Conservation (phyloP, 2,329 filamentous ascomycete genomes). For the Colletotrichum sp. region DNA sequence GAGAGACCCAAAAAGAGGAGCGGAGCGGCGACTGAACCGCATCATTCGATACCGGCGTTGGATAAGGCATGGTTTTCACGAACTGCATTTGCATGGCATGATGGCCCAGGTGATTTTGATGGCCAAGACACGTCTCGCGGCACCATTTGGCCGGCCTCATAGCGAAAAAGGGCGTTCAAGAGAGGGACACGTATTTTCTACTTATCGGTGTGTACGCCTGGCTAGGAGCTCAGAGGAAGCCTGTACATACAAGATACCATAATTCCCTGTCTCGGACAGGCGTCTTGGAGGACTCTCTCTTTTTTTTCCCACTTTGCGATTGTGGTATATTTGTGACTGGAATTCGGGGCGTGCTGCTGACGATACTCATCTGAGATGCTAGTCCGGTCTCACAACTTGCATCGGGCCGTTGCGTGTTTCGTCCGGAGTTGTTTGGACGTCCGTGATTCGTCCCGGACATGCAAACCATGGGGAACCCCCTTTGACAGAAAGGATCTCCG, state of each 20-base stretch:
- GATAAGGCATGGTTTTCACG: neutral
- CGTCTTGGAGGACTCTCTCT: neutral
- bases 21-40: neutral
- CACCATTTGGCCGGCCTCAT: neutral
- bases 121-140: neutral
- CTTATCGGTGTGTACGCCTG: neutral
- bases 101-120: neutral
- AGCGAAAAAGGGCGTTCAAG: constrained; percentile 12
- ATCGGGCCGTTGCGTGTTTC: constrained; percentile 8
- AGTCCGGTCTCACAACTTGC: neutral
- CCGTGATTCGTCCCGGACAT: neutral
- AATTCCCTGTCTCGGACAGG: constrained; percentile 21
- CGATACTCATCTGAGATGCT: neutral
- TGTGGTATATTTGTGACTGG: neutral
- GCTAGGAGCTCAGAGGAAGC: neutral
- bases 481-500: neutral
- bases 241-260: constrained; percentile 24
- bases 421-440: neutral
- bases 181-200: neutral
- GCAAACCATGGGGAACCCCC: neutral
- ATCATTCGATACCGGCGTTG: constrained; percentile 9
- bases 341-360: neutral
- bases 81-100: constrained; percentile 20
- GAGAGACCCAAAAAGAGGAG: constrained; percentile 26
- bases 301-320: neutral